Evolutionary conservation across 345 rosid species (phyloP).

Genomic region (Sisymbrium altissimum): DNA sequence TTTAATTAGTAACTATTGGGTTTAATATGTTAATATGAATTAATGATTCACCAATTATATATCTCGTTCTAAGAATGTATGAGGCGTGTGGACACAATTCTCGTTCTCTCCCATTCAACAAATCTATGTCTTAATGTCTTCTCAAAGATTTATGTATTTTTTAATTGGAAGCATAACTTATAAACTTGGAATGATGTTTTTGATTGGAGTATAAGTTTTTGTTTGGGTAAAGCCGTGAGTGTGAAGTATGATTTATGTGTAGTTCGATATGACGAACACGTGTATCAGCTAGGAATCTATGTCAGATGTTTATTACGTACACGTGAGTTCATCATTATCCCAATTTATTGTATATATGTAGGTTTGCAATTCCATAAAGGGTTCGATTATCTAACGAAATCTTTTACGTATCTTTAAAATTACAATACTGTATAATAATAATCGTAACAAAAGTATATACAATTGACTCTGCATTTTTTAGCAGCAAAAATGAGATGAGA

Average conservation of each 20-base stretch:
- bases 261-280: not conserved
- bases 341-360: not conserved
- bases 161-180: not conserved
- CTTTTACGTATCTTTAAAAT: not conserved
- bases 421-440: too few species aligned
- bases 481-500: too few species aligned
- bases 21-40: slow-evolving; percentile 5
- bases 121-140: not conserved
- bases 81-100: not conserved
- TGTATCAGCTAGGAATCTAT: slow-evolving; percentile 8
- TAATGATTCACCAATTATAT: not conserved
- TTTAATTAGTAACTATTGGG: not conserved
- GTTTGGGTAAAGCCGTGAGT: not conserved
- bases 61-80: not conserved
- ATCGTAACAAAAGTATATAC: too few species aligned
- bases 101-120: not conserved
- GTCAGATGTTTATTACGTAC: slow-evolving; percentile 19
- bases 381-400: not conserved
- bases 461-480: too few species aligned
- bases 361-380: not conserved
- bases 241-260: not conserved
- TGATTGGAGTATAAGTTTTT: not conserved
- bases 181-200: not conserved
- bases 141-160: not conserved
- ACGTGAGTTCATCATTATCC: slow-evolving; percentile 25